Conservation (phyloP, 192 early-diverging fungal genomes). For the Rhizophagus prolifer region DNA sequence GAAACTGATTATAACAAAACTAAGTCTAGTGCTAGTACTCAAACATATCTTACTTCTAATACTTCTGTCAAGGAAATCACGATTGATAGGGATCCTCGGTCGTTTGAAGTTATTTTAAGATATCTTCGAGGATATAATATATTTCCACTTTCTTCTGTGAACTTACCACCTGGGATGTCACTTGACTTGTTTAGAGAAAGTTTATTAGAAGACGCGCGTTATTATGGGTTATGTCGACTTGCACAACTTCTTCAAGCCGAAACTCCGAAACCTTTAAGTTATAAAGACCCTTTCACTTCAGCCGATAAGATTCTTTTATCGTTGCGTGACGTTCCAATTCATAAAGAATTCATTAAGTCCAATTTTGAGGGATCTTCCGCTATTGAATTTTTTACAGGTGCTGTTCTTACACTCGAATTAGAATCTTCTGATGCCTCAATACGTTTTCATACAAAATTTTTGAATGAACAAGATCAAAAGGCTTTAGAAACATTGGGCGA, state of each 20-base stretch:
- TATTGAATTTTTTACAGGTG: conserved; percentile 29
- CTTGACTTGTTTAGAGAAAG: conserved; percentile 30
- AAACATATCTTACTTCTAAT: neutral
- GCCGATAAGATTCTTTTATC: conserved; percentile 27
- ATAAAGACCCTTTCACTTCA: conserved; percentile 29
- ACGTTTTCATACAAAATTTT: conserved; percentile 27
- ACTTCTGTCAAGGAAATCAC: conserved; percentile 7
- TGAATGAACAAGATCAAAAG: conserved; percentile 28
- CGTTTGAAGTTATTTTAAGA: conserved; percentile 29
- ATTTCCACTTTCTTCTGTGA: conserved; percentile 30
- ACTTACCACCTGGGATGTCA: conserved; percentile 26
- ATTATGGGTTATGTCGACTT: conserved; percentile 11
- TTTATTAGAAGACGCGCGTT: conserved; percentile 27
- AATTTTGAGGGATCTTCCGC: conserved; percentile 21
- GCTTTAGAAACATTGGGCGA: conserved; percentile 20
- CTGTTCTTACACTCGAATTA: conserved; percentile 23
- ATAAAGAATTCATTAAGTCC: conserved; percentile 26
- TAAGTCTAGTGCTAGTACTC: neutral
- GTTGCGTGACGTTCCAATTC: conserved; percentile 22
- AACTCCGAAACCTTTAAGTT: conserved; percentile 22
- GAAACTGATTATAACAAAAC: neutral
- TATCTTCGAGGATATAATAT: conserved; percentile 28
- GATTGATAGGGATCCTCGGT: conserved; percentile 24
- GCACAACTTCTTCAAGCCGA: conserved; percentile 26
- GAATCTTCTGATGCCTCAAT: conserved; percentile 16